A percentile compares a stretch with the other conserved stretches of the same genome.
These are phyloP conservation scores for Jasminum sambac DNA, from an alignment of 257 asterid species.

Conservation along the genomic window DNA sequence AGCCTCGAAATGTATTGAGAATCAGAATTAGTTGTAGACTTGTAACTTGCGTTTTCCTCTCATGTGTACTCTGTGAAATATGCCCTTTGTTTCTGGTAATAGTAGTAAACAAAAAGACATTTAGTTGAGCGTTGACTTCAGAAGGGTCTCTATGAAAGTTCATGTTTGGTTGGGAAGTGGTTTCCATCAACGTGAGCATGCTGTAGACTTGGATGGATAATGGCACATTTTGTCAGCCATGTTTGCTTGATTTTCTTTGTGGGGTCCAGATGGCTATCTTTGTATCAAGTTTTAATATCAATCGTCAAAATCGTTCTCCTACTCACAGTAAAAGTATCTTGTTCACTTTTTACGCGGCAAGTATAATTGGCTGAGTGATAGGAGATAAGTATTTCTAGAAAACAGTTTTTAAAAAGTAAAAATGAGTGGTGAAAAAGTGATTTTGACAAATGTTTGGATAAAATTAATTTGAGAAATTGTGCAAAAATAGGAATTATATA, in stretches of 20 bases:
- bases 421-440: no score
- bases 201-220: not conserved
- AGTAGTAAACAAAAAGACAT: not conserved
- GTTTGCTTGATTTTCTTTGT: not conserved
- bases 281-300: no score
- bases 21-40: not conserved
- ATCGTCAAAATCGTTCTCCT: no score
- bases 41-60: not conserved
- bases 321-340: no score
- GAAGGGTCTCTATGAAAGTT: not conserved
- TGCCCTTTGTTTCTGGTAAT: not conserved
- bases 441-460: no score
- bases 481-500: no score
- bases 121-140: not conserved
- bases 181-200: not conserved
- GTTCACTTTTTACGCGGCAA: no score
- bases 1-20: not conserved
- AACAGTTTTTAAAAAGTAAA: no score
- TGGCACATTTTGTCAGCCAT: not conserved
- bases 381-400: no score
- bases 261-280: not conserved
- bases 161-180: not conserved
- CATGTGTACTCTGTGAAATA: not conserved
- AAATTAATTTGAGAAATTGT: no score
- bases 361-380: no score